Conservation (phyloP, 2,329 filamentous ascomycete species). For the Fusarium staphyleae region DNA sequence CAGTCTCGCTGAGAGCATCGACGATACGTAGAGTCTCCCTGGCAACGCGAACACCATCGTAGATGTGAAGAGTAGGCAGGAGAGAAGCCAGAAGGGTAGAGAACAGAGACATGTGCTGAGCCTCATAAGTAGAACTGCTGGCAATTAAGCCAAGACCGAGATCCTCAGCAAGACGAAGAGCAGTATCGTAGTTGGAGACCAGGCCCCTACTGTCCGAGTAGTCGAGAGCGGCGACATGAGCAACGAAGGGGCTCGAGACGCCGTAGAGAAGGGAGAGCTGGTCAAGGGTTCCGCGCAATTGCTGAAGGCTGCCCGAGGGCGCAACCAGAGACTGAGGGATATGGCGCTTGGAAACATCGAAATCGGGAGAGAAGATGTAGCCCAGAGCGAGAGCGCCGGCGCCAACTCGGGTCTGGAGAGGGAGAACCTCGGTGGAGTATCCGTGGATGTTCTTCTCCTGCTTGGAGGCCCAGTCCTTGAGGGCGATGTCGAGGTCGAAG, state of each 20-base stretch:
- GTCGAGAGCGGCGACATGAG: constrained; percentile 90
- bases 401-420: constrained; percentile 86
- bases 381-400: constrained; percentile 91
- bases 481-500: constrained; percentile 87
- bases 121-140: constrained; percentile 86
- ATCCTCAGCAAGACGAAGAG: constrained; percentile 84
- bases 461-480: constrained; percentile 75
- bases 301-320: constrained; percentile 80
- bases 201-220: constrained; percentile 75
- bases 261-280: constrained; percentile 91
- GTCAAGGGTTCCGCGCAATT: constrained; percentile 84
- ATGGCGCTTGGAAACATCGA: constrained; percentile 88
- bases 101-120: constrained; percentile 94
- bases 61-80: constrained; percentile 85
- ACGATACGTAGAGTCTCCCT: constrained; percentile 83
- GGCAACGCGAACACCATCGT: constrained; percentile 84
- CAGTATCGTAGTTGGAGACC: constrained; percentile 85
- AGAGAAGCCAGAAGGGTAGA: constrained; percentile 80
- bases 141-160: constrained; percentile 86
- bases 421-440: constrained; percentile 76
- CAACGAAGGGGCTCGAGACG: constrained; percentile 90
- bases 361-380: constrained; percentile 98
- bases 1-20: constrained; percentile 77
- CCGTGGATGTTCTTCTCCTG: constrained; percentile 82
- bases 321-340: constrained; percentile 91